A percentile compares a stretch with the other conserved stretches of the same genome.
Evolutionary conservation across 2,329 filamentous ascomycete species (phyloP).

Genomic region (Gnomoniopsis sp.): DNA sequence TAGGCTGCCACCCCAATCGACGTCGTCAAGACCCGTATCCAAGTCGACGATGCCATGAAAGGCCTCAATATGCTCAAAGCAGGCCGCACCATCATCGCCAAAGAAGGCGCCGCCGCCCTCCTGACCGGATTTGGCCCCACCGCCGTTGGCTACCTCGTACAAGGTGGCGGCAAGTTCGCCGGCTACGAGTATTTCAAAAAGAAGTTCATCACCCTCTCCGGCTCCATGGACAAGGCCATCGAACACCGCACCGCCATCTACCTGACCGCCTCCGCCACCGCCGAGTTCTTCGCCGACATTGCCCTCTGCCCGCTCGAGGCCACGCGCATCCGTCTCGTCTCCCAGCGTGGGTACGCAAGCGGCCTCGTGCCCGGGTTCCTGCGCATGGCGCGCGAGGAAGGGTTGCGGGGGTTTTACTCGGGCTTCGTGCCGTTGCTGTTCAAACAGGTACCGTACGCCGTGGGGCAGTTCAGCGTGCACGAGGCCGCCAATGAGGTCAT

Average conservation of each 20-base stretch:
- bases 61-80: conserved; percentile 79
- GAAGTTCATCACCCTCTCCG: conserved; percentile 70
- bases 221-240: conserved; percentile 43
- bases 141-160: conserved; percentile 82
- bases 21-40: conserved; percentile 89
- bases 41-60: conserved; percentile 83
- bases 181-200: conserved; percentile 96
- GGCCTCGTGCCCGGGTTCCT: conserved; percentile 69
- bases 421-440: conserved; percentile 84
- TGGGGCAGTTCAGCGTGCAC: conserved; percentile 92
- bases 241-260: conserved; percentile 58
- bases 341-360: conserved; percentile 72
- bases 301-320: conserved; percentile 89
- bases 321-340: conserved; percentile 74
- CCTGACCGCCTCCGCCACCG: conserved; percentile 65
- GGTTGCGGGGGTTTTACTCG: conserved; percentile 80
- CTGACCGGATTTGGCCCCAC: conserved; percentile 83
- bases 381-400: conserved; percentile 74
- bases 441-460: conserved; percentile 91
- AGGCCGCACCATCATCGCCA: conserved; percentile 72
- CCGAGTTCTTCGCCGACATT: conserved; percentile 73
- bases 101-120: conserved; percentile 75
- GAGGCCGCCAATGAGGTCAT: conserved; percentile 80
- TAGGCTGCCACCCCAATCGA: conserved; percentile 52
- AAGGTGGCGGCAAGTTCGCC: conserved; percentile 87